Conservation (phyloP, 345 rosid genomes). For the Lagerstroemia speciosa region DNA sequence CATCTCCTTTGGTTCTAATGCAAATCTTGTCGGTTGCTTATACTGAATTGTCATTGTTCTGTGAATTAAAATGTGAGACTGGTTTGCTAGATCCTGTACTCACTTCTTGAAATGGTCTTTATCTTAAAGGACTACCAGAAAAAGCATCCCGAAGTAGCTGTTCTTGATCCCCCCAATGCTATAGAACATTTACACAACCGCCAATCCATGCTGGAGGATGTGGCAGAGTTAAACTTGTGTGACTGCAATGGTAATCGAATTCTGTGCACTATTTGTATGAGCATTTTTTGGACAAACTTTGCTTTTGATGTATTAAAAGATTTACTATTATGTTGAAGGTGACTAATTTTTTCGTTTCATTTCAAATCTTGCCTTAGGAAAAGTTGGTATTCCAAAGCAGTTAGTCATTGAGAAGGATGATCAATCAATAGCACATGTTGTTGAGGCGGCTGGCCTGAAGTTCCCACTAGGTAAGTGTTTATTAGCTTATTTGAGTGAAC, state of each 20-base stretch:
- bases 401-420: constrained; percentile 57
- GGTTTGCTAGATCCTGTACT: not conserved
- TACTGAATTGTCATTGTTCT: not conserved
- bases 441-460: constrained; percentile 54
- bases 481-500: constrained; percentile 1
- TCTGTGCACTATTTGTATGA: too few species aligned
- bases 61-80: not conserved
- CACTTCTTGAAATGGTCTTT: not conserved
- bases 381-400: constrained; percentile 66
- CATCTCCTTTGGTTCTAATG: too few species aligned
- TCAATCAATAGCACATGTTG: constrained; percentile 45
- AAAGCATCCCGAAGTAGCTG: constrained; percentile 68
- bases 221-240: constrained; percentile 57
- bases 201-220: constrained; percentile 82
- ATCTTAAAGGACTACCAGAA: constrained; percentile 58
- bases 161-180: constrained; percentile 83
- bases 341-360: not conserved
- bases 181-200: constrained; percentile 58
- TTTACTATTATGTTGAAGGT: constrained; percentile 11
- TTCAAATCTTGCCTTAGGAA: constrained; percentile 37
- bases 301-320: not conserved
- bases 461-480: constrained; percentile 59
- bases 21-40: not conserved
- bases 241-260: constrained; percentile 16
- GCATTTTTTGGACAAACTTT: not conserved